phyloP scores from a whole-genome alignment of 805 yeast genomes.

The Metahyphopichia silvanorum region DNA sequence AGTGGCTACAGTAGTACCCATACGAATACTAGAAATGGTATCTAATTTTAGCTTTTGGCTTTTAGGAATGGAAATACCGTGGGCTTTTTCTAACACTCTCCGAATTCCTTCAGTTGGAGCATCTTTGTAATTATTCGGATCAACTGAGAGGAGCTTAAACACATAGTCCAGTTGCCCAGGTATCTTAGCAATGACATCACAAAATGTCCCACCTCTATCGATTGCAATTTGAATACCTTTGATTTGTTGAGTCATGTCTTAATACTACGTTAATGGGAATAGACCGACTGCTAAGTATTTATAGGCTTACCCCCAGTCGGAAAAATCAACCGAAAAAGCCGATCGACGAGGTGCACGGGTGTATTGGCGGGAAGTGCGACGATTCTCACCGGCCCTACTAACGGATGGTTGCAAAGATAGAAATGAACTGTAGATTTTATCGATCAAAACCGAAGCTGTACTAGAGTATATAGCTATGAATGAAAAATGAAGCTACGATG shows the following conservation, averaged over 20 bases:
- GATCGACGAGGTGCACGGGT: no score
- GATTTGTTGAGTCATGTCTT: slow-evolving; percentile 2
- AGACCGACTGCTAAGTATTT: no score
- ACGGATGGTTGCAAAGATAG: no score
- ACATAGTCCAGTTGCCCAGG: slow-evolving; percentile 57
- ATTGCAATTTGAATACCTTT: slow-evolving; percentile 29
- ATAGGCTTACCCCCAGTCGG: no score
- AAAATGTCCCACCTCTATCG: slow-evolving; percentile 82
- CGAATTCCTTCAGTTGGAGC: slow-evolving; percentile 94
- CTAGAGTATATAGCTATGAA: no score
- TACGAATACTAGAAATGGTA: slow-evolving; percentile 63
- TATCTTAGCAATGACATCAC: slow-evolving; percentile 60
- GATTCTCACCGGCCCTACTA: no score
- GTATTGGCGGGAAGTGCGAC: no score
- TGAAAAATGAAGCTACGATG: no score
- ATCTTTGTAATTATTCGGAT: slow-evolving; percentile 82
- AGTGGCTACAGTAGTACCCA: slow-evolving; percentile 97
- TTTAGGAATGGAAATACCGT: slow-evolving; percentile 49
- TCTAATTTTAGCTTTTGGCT: slow-evolving; percentile 50
- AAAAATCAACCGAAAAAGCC: no score
- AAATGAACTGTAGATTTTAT: no score
- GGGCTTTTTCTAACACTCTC: slow-evolving; percentile 62
- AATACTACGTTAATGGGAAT: no score
- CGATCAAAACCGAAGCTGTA: no score
- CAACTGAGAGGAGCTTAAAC: slow-evolving; percentile 81